These are phyloP conservation scores for Lignosus rhinocerotis DNA, from an alignment of 1,284 basidiomycete genomes.

Conservation along the genomic window DNA sequence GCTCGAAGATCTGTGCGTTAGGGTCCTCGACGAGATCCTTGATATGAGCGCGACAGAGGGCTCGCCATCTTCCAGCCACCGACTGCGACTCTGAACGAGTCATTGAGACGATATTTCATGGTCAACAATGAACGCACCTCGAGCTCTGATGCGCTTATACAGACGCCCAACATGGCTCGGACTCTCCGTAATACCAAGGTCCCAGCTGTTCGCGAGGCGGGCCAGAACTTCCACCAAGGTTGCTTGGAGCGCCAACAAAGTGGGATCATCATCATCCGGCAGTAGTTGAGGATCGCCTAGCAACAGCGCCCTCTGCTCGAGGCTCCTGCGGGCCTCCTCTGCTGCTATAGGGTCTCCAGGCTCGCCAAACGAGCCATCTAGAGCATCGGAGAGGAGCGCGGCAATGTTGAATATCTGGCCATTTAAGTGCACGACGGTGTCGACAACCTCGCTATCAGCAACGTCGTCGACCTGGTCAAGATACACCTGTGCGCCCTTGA, in stretches of 20 bases:
- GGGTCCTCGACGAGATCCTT: conserved; percentile 34
- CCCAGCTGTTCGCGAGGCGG: neutral
- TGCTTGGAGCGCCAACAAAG: neutral
- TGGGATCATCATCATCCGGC: conserved; percentile 36
- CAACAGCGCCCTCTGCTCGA: conserved; percentile 34
- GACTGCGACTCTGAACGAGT: conserved; percentile 45
- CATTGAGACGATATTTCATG: neutral
- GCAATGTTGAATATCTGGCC: conserved; percentile 24
- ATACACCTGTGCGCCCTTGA: conserved; percentile 23
- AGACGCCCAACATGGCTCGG: neutral
- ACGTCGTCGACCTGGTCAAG: conserved; percentile 21
- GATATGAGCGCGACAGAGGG: conserved; percentile 47
- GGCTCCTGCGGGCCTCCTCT: neutral
- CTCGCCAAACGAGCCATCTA: neutral
- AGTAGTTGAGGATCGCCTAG: conserved; percentile 31
- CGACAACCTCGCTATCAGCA: conserved; percentile 24
- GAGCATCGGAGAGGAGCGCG: conserved; percentile 17
- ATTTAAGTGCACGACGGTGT: conserved; percentile 22
- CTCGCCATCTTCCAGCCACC: conserved; percentile 53
- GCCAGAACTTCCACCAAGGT: neutral
- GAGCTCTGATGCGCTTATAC: neutral
- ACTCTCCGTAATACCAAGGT: neutral
- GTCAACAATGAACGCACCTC: neutral
- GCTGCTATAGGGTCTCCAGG: neutral
- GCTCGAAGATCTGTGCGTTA: conserved; percentile 30